These are phyloP conservation scores for Yamadazyma olivae DNA, from an alignment of 805 yeast genomes.

Conservation along the genomic window DNA sequence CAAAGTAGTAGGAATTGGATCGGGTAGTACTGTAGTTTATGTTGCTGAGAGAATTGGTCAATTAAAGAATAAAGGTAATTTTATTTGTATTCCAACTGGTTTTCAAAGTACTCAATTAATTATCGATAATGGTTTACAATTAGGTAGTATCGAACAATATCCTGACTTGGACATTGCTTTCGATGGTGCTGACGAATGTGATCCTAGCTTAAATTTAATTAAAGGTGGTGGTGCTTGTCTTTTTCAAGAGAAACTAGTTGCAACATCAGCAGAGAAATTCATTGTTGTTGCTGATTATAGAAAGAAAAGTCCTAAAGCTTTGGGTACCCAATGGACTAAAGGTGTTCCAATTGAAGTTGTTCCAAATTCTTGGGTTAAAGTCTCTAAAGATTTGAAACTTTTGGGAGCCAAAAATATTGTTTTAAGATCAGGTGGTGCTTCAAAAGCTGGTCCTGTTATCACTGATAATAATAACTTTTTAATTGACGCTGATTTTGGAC, in stretches of 20 bases:
- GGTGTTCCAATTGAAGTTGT: slow-evolving; percentile 97
- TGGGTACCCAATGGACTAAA: slow-evolving; percentile 81
- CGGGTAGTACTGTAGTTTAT: slow-evolving; percentile 96
- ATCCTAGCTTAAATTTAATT: slow-evolving; percentile 69
- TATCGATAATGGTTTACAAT: slow-evolving; percentile 69
- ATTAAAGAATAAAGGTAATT: slow-evolving; percentile 46
- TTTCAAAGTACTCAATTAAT: slow-evolving; percentile 90
- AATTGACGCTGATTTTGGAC: slow-evolving; percentile 91
- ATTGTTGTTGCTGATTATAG: slow-evolving; percentile 90
- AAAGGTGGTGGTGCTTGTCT: slow-evolving; percentile 99
- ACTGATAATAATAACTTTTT: slow-evolving; percentile 95
- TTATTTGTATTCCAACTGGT: slow-evolving; percentile 92
- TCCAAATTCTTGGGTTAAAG: slow-evolving; percentile 81
- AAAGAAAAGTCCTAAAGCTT: slow-evolving; percentile 62
- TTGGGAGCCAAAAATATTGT: slow-evolving; percentile 64
- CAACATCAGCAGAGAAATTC: slow-evolving; percentile 71
- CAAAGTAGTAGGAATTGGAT: slow-evolving; percentile 86
- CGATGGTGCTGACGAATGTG: slow-evolving; percentile 99
- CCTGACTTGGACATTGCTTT: slow-evolving; percentile 87
- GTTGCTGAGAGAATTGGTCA: slow-evolving; percentile 93
- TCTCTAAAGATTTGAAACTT: slow-evolving; percentile 54
- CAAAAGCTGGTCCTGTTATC: slow-evolving; percentile 95
- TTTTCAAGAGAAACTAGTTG: slow-evolving; percentile 94
- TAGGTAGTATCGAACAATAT: slow-evolving; percentile 81
- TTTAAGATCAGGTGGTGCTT: slow-evolving; percentile 81